phyloP scores from a whole-genome alignment of 1,139 yeast species.

The Pichia terricola region DNA sequence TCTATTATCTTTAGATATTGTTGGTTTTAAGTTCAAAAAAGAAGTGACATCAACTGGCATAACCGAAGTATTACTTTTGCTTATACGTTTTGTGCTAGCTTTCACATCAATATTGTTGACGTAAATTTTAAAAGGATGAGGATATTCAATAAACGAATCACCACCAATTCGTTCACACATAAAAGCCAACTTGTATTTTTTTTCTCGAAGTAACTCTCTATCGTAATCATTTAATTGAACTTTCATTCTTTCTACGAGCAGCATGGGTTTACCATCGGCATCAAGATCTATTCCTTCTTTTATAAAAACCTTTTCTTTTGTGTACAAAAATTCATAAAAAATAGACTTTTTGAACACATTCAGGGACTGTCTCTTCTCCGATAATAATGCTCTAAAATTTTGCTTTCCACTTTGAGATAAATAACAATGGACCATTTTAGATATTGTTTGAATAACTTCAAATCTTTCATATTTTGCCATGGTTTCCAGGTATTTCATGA shows the following conservation, averaged over 20 bases:
- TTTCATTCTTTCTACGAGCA: slow-evolving; percentile 13
- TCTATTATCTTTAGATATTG: slow-evolving; percentile 40
- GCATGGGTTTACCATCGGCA: background rate
- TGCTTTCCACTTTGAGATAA: too few relatives aligned
- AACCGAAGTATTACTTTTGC: slow-evolving; percentile 53
- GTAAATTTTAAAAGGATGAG: slow-evolving; percentile 46
- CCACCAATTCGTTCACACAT: slow-evolving; percentile 19
- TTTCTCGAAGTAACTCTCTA: slow-evolving; percentile 22
- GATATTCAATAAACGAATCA: slow-evolving; percentile 43
- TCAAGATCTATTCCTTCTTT: slow-evolving; percentile 17
- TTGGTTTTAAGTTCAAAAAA: slow-evolving; percentile 30
- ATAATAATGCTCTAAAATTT: too few relatives aligned
- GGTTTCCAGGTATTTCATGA: too few relatives aligned
- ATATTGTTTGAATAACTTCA: too few relatives aligned
- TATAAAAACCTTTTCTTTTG: background rate
- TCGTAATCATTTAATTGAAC: slow-evolving; percentile 38
- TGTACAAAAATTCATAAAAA: slow-evolving; percentile 4
- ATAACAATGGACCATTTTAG: too few relatives aligned
- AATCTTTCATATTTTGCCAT: too few relatives aligned
- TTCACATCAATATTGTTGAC: slow-evolving; percentile 39
- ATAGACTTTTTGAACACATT: slow-evolving; percentile 5
- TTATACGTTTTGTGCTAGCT: slow-evolving; percentile 49
- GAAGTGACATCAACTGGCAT: slow-evolving; percentile 58
- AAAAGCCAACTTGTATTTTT: slow-evolving; percentile 28
- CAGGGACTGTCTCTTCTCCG: too few relatives aligned